Conservation (phyloP, 2,329 filamentous ascomycete species). For the Aspergillus melleus region DNA sequence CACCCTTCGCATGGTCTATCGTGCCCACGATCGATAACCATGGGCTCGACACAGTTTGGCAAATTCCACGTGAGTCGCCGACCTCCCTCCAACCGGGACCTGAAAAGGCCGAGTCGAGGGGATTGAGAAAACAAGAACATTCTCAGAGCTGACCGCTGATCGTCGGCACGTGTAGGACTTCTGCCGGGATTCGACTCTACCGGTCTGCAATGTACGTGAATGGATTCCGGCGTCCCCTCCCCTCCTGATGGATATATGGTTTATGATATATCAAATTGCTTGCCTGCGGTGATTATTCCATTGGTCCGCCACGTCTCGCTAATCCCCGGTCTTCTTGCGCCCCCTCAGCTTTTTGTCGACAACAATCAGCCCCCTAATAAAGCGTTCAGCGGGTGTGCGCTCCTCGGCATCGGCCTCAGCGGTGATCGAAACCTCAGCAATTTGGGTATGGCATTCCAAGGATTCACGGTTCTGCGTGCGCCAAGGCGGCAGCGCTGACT, state of each 20-base stretch:
- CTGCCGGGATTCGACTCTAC: slow-evolving; percentile 79
- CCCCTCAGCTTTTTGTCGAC: slow-evolving; percentile 62
- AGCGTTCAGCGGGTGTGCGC: slow-evolving; percentile 68
- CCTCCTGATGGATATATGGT: background rate
- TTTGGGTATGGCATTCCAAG: slow-evolving; percentile 58
- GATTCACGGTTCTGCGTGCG: background rate
- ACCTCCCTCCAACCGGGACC: no score
- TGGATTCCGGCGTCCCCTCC: background rate
- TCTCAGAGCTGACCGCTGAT: slow-evolving; percentile 21
- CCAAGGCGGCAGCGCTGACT: slow-evolving; percentile 14
- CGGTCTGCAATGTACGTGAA: slow-evolving; percentile 76
- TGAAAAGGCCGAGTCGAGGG: no score
- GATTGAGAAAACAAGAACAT: slow-evolving; percentile 3
- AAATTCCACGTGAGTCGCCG: slow-evolving; percentile 55
- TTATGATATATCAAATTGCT: background rate
- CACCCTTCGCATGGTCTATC: slow-evolving; percentile 15
- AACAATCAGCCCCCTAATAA: slow-evolving; percentile 59
- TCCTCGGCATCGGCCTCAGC: slow-evolving; percentile 73
- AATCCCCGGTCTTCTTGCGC: slow-evolving; percentile 12
- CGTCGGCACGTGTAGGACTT: slow-evolving; percentile 60
- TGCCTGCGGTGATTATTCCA: background rate
- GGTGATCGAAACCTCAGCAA: slow-evolving; percentile 71
- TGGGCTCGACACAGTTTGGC: slow-evolving; percentile 58
- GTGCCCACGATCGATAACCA: slow-evolving; percentile 27
- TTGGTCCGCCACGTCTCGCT: slow-evolving; percentile 11